Percentiles rank a stretch among this genome's conserved stretches.
These are phyloP conservation scores for Ceratobasidium sp. DNA, from an alignment of 1,284 basidiomycete species.

Conservation along the genomic window DNA sequence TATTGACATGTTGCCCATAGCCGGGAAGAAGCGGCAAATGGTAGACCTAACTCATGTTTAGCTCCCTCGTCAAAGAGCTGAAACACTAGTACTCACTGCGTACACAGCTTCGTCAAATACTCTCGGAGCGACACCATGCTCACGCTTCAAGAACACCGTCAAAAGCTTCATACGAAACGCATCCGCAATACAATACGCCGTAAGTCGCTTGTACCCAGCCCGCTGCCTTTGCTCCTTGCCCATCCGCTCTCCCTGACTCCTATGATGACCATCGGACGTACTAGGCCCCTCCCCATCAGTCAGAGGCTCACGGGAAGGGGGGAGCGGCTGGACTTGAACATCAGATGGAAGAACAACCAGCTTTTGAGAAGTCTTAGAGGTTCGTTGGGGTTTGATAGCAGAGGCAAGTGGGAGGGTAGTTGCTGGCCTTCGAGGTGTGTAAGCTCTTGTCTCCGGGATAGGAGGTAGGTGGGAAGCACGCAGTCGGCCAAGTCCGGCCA, in stretches of 20 bases:
- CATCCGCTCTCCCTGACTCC: constrained; percentile 82
- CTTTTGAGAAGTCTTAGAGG: constrained; percentile 90
- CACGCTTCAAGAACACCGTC: constrained; percentile 83
- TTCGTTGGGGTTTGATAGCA: constrained; percentile 66
- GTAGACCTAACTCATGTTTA: constrained; percentile 67
- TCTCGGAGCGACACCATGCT: constrained; percentile 88
- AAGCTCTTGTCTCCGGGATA: constrained; percentile 42
- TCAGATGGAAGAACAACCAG: constrained; percentile 90
- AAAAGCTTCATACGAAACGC: constrained; percentile 80
- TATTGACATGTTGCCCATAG: constrained; percentile 81
- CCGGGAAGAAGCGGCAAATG: constrained; percentile 89
- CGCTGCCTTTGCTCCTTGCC: constrained; percentile 73
- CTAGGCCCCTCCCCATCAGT: constrained; percentile 48
- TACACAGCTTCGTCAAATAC: constrained; percentile 94
- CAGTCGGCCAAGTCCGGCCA: constrained; percentile 35
- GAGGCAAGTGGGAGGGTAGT: constrained; percentile 35
- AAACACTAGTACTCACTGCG: constrained; percentile 62
- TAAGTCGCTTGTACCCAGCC: constrained; percentile 76
- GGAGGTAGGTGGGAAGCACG: constrained; percentile 42
- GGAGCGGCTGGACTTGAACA: constrained; percentile 83
- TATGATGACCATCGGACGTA: constrained; percentile 59
- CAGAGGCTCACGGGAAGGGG: constrained; percentile 49
- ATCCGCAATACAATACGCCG: constrained; percentile 87
- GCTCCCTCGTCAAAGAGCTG: not conserved
- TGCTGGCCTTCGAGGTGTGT: constrained; percentile 32